Base-by-base conservation (phyloP, 345 rosid genomes). In the Syzygium oleosum region DNA sequence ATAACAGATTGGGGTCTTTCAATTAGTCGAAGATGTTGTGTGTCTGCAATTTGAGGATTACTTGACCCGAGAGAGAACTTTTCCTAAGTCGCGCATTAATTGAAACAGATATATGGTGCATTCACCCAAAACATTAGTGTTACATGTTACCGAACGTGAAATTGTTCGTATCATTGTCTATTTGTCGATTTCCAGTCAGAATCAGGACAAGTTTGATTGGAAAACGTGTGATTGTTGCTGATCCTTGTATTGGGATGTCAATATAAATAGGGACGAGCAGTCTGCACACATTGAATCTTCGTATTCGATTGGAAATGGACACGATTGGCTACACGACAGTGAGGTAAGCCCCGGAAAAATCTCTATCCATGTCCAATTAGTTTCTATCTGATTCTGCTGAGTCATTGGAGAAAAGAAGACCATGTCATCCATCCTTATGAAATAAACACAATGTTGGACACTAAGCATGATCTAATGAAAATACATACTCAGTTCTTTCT, bases 241-340 rank as follows among this genome's bases (percentile, higher is more conserved):
- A 46, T 85, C 1, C 41, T 61, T 3, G 9, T 43, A 87, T 61
- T 27, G 41, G 78, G 54, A 49, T 52, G 52, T 52, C 11, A 29
- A n/a, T 51, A 46, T 87, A 83, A 86, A 53, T 92, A 94, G 93
- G 93, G 85, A 90, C 41, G 89, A 43, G 86, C 84, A 55, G 65
- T 89, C 88, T 49, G 80, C 52, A 52, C 21, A 77, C 85, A 84
- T 65, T 29, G 92, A 90, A 85, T 84, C 87, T 89, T 88, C 87
- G 9, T 86, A 51, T n/a, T 89, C 88, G 52, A 34, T 56, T 23
- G 91, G 92, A 84, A 89, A 87, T 77, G 87, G 77, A 89, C 34
- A 46, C 55, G 84, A 84, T 84, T 83, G 52, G 61, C 86, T 29
- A 83, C 55, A 49, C 22, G 52, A 43, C 87, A 54, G 77, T 73